A percentile compares a stretch with the other conserved stretches of the same genome.
Evolutionary conservation across 257 asterid genomes (phyloP).

Genomic region (Fraxinus pennsylvanica): DNA sequence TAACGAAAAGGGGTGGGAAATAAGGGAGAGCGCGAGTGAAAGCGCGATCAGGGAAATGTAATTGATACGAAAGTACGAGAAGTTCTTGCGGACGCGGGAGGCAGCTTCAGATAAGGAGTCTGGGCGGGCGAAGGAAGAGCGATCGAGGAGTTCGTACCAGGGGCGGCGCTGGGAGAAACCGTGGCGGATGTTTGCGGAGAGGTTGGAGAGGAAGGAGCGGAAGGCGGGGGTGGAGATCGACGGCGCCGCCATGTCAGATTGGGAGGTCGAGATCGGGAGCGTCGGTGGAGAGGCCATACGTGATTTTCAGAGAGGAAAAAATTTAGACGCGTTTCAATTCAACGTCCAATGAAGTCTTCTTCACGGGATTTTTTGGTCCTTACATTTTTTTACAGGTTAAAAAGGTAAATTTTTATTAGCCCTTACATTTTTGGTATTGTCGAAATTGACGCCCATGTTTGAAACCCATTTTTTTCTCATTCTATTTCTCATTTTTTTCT

Average conservation of each 20-base stretch:
- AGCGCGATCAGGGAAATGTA: conserved; percentile 42
- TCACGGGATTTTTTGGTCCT: background rate
- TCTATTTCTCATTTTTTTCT: too few relatives aligned
- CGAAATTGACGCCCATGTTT: too few relatives aligned
- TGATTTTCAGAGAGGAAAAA: background rate
- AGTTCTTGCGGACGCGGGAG: conserved; percentile 49
- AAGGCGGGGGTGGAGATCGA: conserved; percentile 49
- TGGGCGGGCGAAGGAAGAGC: conserved; percentile 52
- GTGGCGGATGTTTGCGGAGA: conserved; percentile 45
- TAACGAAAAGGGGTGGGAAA: conserved; percentile 54
- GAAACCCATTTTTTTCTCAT: too few relatives aligned
- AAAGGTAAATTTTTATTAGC: background rate
- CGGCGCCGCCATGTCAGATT: conserved; percentile 24
- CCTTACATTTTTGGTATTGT: background rate
- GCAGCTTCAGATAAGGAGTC: conserved; percentile 53
- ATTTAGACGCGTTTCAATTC: background rate
- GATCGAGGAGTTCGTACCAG: conserved; percentile 51
- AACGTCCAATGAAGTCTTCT: background rate
- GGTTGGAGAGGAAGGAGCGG: conserved; percentile 46
- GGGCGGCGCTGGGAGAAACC: conserved; percentile 57
- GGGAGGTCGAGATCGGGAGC: conserved; percentile 49
- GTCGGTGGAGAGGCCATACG: conserved; percentile 44
- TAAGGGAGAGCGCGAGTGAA: conserved; percentile 50
- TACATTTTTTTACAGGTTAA: background rate
- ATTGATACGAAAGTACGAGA: conserved; percentile 51